Evolutionary conservation across 139 green algal species (phyloP).

Genomic region (Ettlia oleoabundans): DNA sequence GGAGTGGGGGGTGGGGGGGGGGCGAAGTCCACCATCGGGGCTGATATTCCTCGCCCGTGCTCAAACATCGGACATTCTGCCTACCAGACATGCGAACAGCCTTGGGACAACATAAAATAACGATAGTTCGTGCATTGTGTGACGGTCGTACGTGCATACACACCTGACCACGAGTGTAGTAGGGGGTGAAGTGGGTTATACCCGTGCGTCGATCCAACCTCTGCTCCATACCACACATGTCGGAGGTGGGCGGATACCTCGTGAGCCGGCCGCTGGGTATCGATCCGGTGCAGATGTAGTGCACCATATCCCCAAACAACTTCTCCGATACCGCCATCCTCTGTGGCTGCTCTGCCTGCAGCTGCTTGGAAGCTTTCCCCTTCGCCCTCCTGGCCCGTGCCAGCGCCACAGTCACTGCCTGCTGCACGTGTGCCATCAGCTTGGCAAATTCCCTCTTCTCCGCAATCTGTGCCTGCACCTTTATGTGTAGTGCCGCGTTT

Average conservation of each 20-base stretch:
- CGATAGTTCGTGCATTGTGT: too few species aligned
- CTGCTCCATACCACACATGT: not conserved
- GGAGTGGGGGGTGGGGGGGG: too few species aligned
- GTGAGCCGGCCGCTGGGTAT: not conserved
- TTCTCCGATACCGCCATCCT: not conserved
- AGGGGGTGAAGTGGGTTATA: not conserved
- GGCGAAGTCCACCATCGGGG: too few species aligned
- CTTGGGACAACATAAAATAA: too few species aligned
- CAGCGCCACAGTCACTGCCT: not conserved
- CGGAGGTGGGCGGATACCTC: not conserved
- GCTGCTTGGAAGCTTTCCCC: not conserved
- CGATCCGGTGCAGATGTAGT: not conserved
- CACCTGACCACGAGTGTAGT: not conserved
- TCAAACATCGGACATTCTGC: too few species aligned
- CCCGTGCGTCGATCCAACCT: not conserved
- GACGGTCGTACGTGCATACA: too few species aligned
- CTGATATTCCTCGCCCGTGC: too few species aligned
- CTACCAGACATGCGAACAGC: too few species aligned
- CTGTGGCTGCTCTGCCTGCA: not conserved
- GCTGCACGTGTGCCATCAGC: not conserved
- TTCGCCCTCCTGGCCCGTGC: not conserved
- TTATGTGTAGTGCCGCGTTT: not conserved
- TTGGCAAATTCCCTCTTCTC: not conserved
- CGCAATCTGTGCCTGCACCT: not conserved
- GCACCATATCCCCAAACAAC: not conserved